A percentile compares a stretch with the other conserved stretches of the same genome.
Conservation (phyloP, 129 eudicot genomes). For the Pseudognaphalium luteoalbum region DNA sequence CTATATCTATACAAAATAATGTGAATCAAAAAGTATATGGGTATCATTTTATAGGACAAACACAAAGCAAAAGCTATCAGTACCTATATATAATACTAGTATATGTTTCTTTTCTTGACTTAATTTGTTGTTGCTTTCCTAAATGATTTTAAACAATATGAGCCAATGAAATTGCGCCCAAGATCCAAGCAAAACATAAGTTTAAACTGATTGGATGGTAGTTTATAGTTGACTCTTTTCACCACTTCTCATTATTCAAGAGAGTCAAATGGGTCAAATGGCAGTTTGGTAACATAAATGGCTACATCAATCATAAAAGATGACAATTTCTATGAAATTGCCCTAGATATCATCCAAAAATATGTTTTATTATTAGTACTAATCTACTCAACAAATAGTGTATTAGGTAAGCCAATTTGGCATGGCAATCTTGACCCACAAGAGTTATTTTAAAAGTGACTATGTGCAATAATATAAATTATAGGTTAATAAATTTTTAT, state of each 20-base stretch:
- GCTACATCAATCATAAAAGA: slow-evolving; percentile 27
- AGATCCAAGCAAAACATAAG: slow-evolving; percentile 36
- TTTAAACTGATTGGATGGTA: slow-evolving; percentile 26
- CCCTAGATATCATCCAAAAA: slow-evolving; percentile 10
- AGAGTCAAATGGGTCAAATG: slow-evolving; percentile 6
- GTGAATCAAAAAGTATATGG: no score
- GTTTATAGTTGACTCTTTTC: slow-evolving; percentile 28
- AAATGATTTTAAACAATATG: background rate
- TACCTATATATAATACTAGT: no score
- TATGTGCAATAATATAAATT: no score
- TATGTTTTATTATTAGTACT: slow-evolving; percentile 17
- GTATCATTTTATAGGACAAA: no score
- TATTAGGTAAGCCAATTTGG: slow-evolving; percentile 28
- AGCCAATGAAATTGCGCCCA: slow-evolving; percentile 28
- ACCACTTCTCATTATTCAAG: slow-evolving; percentile 13
- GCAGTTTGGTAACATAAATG: slow-evolving; percentile 22
- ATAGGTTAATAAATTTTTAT: no score
- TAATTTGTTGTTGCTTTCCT: background rate
- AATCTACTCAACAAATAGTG: slow-evolving; percentile 5
- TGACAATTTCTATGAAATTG: slow-evolving; percentile 13
- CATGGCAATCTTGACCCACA: slow-evolving; percentile 39
- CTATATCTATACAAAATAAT: no score
- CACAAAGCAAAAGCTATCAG: background rate
- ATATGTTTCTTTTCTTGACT: background rate
- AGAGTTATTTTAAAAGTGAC: background rate